Evolutionary conservation across 2,329 filamentous ascomycete genomes (phyloP).

Genomic region (Colletotrichum sp.): DNA sequence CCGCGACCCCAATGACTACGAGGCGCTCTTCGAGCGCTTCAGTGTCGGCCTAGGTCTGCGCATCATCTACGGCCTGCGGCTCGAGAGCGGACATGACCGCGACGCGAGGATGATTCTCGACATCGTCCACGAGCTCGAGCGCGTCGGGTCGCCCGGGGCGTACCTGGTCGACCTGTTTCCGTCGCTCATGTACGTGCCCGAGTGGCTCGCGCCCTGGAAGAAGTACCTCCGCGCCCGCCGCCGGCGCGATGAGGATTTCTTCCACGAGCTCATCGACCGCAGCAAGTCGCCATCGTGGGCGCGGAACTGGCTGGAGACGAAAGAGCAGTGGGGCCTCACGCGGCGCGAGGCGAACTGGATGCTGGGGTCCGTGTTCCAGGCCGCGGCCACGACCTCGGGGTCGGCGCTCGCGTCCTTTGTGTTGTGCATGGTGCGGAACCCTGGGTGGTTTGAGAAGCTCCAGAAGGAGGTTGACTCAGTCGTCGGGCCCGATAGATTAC

Average conservation of each 20-base stretch:
- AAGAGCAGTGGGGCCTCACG: constrained; percentile 17
- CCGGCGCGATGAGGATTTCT: constrained; percentile 15
- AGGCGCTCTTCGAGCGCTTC: constrained; percentile 42
- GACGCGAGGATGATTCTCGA: constrained; percentile 32
- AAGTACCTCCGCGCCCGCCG: constrained; percentile 17
- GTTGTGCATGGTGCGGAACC: constrained; percentile 31
- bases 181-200: constrained; percentile 30
- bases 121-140: constrained; percentile 35
- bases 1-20: constrained; percentile 35
- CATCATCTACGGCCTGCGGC: constrained; percentile 38
- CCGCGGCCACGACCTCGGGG: constrained; percentile 39
- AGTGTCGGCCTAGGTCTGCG: constrained; percentile 43
- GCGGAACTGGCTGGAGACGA: neutral
- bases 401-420: constrained; percentile 30
- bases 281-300: constrained; percentile 12
- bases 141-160: constrained; percentile 29
- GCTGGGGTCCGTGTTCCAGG: constrained; percentile 36
- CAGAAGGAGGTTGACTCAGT: constrained; percentile 44
- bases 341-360: constrained; percentile 30
- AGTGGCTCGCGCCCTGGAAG: constrained; percentile 27
- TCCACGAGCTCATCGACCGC: constrained; percentile 6
- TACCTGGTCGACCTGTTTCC: constrained; percentile 38
- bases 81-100: constrained; percentile 36
- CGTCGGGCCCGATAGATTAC: constrained; percentile 36
- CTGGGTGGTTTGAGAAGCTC: constrained; percentile 34